Evolutionary conservation across 225 moss, liverwort and hornwort species (phyloP).

Genomic region (Marchantia paleacea): DNA sequence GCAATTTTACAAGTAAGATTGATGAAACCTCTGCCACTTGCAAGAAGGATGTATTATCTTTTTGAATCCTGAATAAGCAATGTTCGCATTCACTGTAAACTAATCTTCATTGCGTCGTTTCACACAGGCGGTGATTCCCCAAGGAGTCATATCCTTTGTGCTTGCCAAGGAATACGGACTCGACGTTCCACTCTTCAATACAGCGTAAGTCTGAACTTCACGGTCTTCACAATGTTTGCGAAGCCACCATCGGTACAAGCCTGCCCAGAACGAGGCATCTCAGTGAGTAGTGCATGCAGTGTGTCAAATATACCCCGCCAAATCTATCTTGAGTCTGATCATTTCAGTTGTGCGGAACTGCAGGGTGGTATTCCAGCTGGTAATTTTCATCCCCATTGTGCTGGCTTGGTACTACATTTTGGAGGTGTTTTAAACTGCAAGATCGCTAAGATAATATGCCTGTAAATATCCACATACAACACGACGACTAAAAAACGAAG

Average conservation of each 20-base stretch:
- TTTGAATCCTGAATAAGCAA: no score
- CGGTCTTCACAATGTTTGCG: not conserved
- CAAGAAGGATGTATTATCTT: no score
- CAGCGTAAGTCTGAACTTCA: slow-evolving; percentile 49
- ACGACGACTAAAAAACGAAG: no score
- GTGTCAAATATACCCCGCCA: not conserved
- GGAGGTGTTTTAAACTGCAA: slow-evolving; percentile 15
- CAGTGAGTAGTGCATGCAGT: not conserved
- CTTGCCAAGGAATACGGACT: slow-evolving; percentile 72
- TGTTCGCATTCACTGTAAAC: no score
- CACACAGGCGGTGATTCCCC: slow-evolving; percentile 68
- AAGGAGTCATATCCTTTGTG: slow-evolving; percentile 72
- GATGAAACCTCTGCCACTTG: no score
- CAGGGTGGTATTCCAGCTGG: slow-evolving; percentile 76
- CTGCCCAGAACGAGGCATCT: not conserved
- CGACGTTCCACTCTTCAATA: slow-evolving; percentile 48
- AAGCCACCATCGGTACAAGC: no score
- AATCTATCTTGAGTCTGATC: not conserved
- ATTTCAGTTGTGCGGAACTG: not conserved
- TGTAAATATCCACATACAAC: no score
- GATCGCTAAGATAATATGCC: not conserved
- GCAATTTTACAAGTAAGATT: slow-evolving; percentile 51
- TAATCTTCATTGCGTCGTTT: not conserved
- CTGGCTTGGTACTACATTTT: slow-evolving; percentile 51
- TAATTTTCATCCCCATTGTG: slow-evolving; percentile 71